phyloP scores from a whole-genome alignment of 441 rosid species.

The Erodium chrysanthum region DNA sequence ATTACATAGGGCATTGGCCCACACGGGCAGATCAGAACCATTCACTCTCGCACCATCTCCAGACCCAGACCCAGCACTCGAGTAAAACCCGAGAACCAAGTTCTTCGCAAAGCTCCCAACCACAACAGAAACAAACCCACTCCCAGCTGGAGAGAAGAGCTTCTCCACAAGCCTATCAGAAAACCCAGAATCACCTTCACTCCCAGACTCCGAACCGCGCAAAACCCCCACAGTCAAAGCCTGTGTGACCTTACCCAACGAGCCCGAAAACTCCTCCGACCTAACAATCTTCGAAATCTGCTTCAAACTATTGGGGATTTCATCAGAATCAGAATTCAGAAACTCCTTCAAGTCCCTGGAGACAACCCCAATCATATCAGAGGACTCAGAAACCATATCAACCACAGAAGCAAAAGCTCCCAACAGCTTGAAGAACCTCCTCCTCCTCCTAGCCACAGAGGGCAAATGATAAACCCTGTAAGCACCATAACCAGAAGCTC shows the following conservation, averaged over 20 bases:
- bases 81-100: conserved; percentile 40
- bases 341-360: conserved; percentile 45
- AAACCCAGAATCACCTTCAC: conserved; percentile 28
- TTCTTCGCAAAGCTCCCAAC: conserved; percentile 79
- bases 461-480: conserved; percentile 55
- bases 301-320: conserved; percentile 58
- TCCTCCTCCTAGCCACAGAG: conserved; percentile 36
- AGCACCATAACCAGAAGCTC: conserved; percentile 41
- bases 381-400: conserved; percentile 47
- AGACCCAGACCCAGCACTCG: not conserved
- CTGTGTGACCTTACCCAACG: conserved; percentile 30
- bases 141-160: conserved; percentile 48
- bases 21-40: conserved; percentile 17
- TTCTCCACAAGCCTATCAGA: conserved; percentile 45
- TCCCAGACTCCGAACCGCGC: conserved; percentile 19
- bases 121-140: conserved; percentile 58
- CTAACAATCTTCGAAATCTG: conserved; percentile 53
- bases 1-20: conserved; percentile 37
- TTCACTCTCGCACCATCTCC: not conserved
- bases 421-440: conserved; percentile 35
- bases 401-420: conserved; percentile 41
- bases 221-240: conserved; percentile 44
- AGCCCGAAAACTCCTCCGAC: conserved; percentile 3
- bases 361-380: conserved; percentile 36
- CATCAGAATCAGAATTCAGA: conserved; percentile 53